Base-by-base conservation (phyloP, 768 basidiomycete genomes). In the Crucibulum laeve region DNA sequence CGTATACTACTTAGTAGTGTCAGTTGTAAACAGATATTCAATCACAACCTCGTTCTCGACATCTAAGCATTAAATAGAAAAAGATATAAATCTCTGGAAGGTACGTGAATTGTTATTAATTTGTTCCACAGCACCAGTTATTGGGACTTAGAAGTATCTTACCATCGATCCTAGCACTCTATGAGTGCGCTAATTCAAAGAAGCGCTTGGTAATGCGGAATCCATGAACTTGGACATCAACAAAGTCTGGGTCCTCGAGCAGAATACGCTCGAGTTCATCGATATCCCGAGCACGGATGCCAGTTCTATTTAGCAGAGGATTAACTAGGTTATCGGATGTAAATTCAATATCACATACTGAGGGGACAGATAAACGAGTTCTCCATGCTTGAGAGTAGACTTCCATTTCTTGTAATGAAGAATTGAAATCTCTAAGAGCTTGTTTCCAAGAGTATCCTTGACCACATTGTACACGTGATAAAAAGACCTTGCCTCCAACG, bases 381-480 rank as follows among this genome's bases (percentile, higher is more conserved):
- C 38, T 5, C 39, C 45, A 5, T 38, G 36, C 13, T 30, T 37
- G 8, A 53, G 22, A 10, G 45, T 53, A 7, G 17, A 22, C 30
- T 53, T 53, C 48, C 51, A 53, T 7, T 47, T 49, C 51, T 53
- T 53, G 43, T 53, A 53, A 25, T 47, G 45, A 15, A 48, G 51
- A n/a, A 53, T 43, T 17, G 45, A 49, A 1, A 53, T 36, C 40
- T 42, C 40, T 17, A 49, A 30, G n/a, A 53, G 42, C 28, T 44
- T 44, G 19, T 53, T 49, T n/a, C 51, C 51, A 1, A 49, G 21
- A 18, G n/a, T 40, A 37, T 44, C 48, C 33, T 46, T 46, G 19
- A 53, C 51, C 5, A 40, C 40, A 15, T 42, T 49, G 43, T 49
- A 52, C 2, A 44, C 18, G 4, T 34, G 37, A 23, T 45, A 44